Evolutionary conservation across 2,329 filamentous ascomycete genomes (phyloP), one percentile per base, ranked within the genome.

Genomic region (Beauveria brongniartii): DNA sequence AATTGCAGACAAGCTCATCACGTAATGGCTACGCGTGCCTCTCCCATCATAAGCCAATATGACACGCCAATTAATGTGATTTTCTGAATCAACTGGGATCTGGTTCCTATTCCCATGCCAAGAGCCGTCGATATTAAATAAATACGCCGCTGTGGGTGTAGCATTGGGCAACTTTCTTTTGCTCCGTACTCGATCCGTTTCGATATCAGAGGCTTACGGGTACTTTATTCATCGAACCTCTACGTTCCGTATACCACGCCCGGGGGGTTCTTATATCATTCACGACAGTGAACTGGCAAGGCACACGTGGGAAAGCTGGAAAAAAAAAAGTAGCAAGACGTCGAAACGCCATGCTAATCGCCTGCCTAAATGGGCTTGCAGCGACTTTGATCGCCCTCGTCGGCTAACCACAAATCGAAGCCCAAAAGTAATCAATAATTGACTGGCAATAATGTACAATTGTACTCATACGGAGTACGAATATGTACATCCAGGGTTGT

Each of bases 291-390:
- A 14, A 37, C 12, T 14, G 34, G 34, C 34, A 37, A 37, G 34
- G 34, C 34, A 37, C 12, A 37, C 34, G 34, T 37, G 34, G 34
- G 12, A 37, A 37, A 37, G 34, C 34, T 14, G 14, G 34, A 12
- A 34, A 34, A 12, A 34, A 34, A 12, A 5, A 37, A 37, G 34
- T 37, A 37, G 34, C 34, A 37, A 14, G 34, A 14, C 10, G 34
- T 37, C 34, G 34, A 37, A 37, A 3, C 30, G 18, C 43, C 44
- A 20, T 50, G 54, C 43, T n/a, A 41, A 30, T 58, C 30, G 55
- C 55, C 55, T 58, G 50, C 55, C 55, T 58, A 51, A 58, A 12
- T 16, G 8, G 55, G 55, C 20, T 37, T 28, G 55, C 44, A 40
- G 34, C 46, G 30, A 58, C 55, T 46, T 58, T 50, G 55, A 58